Base-by-base conservation (phyloP, 1,284 basidiomycete species). In the Mycena citricolor region DNA sequence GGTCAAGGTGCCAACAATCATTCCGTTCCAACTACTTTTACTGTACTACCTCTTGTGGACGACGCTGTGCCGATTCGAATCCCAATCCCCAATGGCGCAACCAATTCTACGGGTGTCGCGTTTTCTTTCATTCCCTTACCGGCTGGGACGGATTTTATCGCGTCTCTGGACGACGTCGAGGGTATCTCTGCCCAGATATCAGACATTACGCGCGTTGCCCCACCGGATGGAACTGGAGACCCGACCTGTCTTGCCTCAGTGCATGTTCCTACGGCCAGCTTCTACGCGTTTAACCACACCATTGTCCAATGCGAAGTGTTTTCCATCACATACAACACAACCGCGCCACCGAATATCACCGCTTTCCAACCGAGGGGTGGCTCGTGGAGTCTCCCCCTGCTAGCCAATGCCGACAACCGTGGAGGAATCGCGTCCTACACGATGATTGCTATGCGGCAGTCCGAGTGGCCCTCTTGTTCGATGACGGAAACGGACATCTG, bases 221-320 rank as follows among this genome's bases (percentile, higher is more conserved):
- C 23, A 5, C 4, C 32, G 13, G 34, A 36, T 19, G 51, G 60
- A 17, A 55, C 66, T n/a, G 54, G 51, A 28, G 63, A 73, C 54
- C 57, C 64, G 0, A 65, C 70, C 6, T 81, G 79, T 55, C 59
- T 81, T 11, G 55, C 65, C 0, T 41, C 57, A 12, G 34, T 42
- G 22, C 34, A 40, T 40, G 14, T 42, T 36, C 23, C 24, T 39
- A 45, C 44, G 42, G 29, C 57, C 57, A 42, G 42, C 47, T 44
- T 57, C 74, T 60, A 54, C 47, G 54, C 45, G 13, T 63, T 58
- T 32, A 40, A 41, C 7, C 52, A 49, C 4, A 52, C 54, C 5
- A 54, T 76, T n/a, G 58, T 63, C 2, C 79, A 82, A 57, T 83
- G 80, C 61, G 62, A 71, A 51, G 57, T 67, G 4, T 75, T 82